Conservation (phyloP, 306 rosid genomes). For the Cicer pinnatifidum region DNA sequence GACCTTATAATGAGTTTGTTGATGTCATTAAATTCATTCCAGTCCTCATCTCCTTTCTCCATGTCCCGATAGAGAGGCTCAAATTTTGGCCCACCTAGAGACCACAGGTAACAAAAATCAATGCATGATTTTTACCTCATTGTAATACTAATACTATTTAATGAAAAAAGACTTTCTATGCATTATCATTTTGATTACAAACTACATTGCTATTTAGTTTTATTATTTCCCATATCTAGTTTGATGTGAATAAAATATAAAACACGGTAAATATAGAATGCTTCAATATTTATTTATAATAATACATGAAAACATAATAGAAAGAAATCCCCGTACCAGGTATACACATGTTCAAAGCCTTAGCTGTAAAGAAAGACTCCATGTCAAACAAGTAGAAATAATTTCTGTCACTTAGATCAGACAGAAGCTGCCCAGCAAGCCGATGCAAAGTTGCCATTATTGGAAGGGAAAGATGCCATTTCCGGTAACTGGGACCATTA, state of each 20-base stretch:
- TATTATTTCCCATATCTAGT: neutral
- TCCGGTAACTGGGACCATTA: conserved; percentile 96
- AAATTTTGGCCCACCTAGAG: conserved; percentile 96
- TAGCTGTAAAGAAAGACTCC: conserved; percentile 98
- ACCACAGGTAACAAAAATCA: conserved; percentile 30
- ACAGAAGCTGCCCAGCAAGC: conserved; percentile 94
- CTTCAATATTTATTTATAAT: neutral
- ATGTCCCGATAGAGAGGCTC: conserved; percentile 98
- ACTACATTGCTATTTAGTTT: conserved; percentile 10
- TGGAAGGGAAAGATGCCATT: conserved; percentile 99
- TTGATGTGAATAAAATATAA: conserved; percentile 3
- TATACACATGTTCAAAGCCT: conserved; percentile 98
- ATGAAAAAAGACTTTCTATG: neutral
- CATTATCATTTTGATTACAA: conserved; percentile 10
- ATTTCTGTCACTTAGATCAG: conserved; percentile 93
- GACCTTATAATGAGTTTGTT: conserved; percentile 98
- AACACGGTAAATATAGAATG: neutral
- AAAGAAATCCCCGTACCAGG: conserved; percentile 64
- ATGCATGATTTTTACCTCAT: neutral
- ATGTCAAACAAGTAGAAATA: conserved; percentile 98
- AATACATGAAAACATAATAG: neutral
- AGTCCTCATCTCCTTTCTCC: conserved; percentile 99
- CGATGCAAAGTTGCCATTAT: conserved; percentile 99
- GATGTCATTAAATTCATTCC: conserved; percentile 99
- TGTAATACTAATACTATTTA: conserved; percentile 1